Base-by-base conservation (phyloP, 176 grass and related monocot genomes). In the Triticum turgidum region DNA sequence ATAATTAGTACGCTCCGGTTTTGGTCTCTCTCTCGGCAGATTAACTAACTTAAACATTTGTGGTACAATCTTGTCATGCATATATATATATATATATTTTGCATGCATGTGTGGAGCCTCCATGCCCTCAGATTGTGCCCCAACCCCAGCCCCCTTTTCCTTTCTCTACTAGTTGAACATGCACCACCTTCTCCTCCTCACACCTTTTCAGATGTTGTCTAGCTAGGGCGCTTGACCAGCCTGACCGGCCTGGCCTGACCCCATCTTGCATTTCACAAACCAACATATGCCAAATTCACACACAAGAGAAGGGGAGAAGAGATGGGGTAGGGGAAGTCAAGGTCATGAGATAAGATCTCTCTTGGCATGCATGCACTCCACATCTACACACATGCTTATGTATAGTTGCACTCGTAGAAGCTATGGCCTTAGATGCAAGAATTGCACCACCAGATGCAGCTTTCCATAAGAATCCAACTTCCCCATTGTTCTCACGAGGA, bases 201-300 rank as follows among this genome's bases (percentile, higher is more conserved):
- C 92, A 91, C 87, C 92, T 94, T 91, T 94, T 91, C 77, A 94
- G 87, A 91, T 91, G 89, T 88, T 91, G 89, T 88, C 78, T 91
- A 84, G 86, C 76, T 87, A 87, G 86, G 84, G 63, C 68, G 65
- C 74, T 77, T 77, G 74, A 77, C 74, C 74, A 77, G 74, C 82
- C 75, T 90, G 83, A 86, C 83, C 56, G 56, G 56, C 56, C 17
- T 59, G 17, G 56, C 56, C 79, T 84, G 77, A 76, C 25, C 83
- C 71, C 86, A 86, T 83, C 68, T 65, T 90, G 79, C 86, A 61
- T 85, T 76, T 81, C 85, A 79, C 82, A 82, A 72, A 18, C 72
- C 62, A 86, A 47, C 79, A 87, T 56, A 79, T 68, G 88, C 85
- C 85, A 87, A 86, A 85, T 86, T 88, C 82, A 90, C 82, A 72